Conservation (phyloP, 495 filamentous ascomycete genomes). For the Staphylotrichum tortipilum region DNA sequence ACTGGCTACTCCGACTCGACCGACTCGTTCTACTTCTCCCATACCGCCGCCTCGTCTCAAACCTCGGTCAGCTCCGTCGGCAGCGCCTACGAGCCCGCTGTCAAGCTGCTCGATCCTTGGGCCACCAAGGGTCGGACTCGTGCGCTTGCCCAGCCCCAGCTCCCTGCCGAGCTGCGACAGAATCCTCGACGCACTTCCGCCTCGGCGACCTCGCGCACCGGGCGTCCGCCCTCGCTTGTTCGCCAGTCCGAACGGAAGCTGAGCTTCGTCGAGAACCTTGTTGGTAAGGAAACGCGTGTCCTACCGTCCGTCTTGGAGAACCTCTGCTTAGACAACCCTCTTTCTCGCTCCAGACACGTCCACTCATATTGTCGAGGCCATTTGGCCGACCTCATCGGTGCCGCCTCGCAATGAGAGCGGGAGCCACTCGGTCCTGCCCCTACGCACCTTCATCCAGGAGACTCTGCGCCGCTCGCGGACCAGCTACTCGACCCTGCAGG, state of each 20-base stretch:
- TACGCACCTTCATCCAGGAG: constrained; percentile 95
- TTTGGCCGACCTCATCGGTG: constrained; percentile 78
- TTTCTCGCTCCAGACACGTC: constrained; percentile 73
- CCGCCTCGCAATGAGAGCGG: constrained; percentile 48
- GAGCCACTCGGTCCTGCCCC: constrained; percentile 66
- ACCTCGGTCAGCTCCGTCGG: constrained; percentile 24
- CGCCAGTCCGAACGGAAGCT: constrained; percentile 90
- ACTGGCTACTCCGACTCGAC: constrained; percentile 34
- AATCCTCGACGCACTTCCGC: constrained; percentile 70
- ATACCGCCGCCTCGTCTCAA: constrained; percentile 20
- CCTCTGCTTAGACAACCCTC: too few species aligned
- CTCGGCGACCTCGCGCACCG: constrained; percentile 45
- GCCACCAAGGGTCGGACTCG: constrained; percentile 19
- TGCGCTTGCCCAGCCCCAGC: constrained; percentile 30
- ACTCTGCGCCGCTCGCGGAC: constrained; percentile 89
- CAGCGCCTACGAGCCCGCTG: constrained; percentile 21
- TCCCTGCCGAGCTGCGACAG: constrained; percentile 61
- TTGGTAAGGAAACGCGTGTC: constrained; percentile 95
- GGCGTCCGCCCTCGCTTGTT: constrained; percentile 70
- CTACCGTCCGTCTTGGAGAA: too few species aligned
- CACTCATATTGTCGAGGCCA: constrained; percentile 92
- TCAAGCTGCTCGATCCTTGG: constrained; percentile 24
- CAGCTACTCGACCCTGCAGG: constrained; percentile 94
- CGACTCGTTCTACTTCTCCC: constrained; percentile 33
- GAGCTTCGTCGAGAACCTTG: constrained; percentile 93